Conservation (phyloP, 106 monocot species). For the Dactylorhiza incarnata region DNA sequence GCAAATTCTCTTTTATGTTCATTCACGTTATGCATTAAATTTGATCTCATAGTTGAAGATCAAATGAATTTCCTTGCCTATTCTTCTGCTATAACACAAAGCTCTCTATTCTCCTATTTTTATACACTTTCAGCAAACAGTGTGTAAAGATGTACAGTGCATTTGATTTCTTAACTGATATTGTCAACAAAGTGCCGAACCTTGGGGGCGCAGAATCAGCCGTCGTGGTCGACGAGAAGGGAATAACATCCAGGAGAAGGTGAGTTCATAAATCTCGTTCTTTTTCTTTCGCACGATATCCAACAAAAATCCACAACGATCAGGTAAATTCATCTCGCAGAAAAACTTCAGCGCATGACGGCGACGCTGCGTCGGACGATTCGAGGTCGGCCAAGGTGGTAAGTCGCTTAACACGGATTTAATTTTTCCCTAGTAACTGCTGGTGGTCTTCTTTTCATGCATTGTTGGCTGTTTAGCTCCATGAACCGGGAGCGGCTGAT, state of each 20-base stretch:
- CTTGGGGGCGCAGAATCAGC: constrained; percentile 58
- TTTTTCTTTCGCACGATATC: not conserved
- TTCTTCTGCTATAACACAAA: not conserved
- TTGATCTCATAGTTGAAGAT: not conserved
- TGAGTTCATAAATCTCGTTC: not conserved
- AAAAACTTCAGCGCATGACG: constrained; percentile 37
- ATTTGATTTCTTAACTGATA: constrained; percentile 92
- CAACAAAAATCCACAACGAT: not conserved
- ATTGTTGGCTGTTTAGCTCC: too few relatives aligned
- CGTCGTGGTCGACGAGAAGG: constrained; percentile 56
- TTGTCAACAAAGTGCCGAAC: constrained; percentile 88
- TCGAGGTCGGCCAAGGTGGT: constrained; percentile 66
- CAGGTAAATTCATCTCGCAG: constrained; percentile 22
- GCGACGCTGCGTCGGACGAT: constrained; percentile 29
- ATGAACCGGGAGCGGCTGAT: not conserved
- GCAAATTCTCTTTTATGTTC: too few relatives aligned
- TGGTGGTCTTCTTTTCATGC: too few relatives aligned
- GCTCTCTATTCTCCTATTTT: not conserved
- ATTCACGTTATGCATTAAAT: too few relatives aligned
- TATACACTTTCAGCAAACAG: constrained; percentile 61
- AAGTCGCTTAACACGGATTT: not conserved
- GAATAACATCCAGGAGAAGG: constrained; percentile 70
- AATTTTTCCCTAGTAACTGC: too few relatives aligned
- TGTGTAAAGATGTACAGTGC: constrained; percentile 87
- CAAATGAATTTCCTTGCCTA: not conserved